Conservation (phyloP, 2,329 filamentous ascomycete genomes). For the Lojkania enalia region DNA sequence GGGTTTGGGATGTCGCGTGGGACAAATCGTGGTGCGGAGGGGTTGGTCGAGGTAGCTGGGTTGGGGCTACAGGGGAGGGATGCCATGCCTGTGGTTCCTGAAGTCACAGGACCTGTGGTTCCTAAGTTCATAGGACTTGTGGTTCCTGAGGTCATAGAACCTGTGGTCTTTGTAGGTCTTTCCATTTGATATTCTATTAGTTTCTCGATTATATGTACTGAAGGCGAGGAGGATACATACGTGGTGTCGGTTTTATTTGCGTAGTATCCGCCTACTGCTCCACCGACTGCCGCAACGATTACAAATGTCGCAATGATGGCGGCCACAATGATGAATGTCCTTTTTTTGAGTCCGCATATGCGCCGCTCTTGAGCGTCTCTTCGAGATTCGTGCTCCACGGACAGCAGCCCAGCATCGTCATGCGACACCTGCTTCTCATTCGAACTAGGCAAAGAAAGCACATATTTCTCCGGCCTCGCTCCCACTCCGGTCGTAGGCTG, state of each 20-base stretch:
- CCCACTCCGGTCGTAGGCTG: conserved; percentile 8
- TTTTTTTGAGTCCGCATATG: conserved; percentile 12
- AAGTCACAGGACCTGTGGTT: background rate
- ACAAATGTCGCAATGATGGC: conserved; percentile 4
- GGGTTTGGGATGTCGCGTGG: conserved; percentile 9
- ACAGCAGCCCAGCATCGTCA: conserved; percentile 5
- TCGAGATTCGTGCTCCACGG: background rate
- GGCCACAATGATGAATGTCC: conserved; percentile 12
- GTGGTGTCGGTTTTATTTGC: conserved; percentile 4
- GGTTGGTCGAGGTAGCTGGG: conserved; percentile 1
- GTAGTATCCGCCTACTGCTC: conserved; percentile 13
- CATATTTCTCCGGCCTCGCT: conserved; percentile 3
- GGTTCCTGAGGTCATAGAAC: no score
- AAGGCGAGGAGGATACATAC: conserved; percentile 3
- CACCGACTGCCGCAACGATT: conserved; percentile 9
- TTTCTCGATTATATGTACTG: no score
- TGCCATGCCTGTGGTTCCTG: conserved; percentile 1
- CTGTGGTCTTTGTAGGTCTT: no score
- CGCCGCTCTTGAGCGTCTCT: background rate
- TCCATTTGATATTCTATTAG: no score
- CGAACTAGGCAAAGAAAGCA: no score
- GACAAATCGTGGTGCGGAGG: no score
- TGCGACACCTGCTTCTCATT: no score
- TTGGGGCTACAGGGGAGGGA: background rate
- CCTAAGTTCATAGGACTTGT: no score